These are phyloP conservation scores for Xylariaceae sp. DNA, from an alignment of 2,329 filamentous ascomycete genomes.

Conservation along the genomic window DNA sequence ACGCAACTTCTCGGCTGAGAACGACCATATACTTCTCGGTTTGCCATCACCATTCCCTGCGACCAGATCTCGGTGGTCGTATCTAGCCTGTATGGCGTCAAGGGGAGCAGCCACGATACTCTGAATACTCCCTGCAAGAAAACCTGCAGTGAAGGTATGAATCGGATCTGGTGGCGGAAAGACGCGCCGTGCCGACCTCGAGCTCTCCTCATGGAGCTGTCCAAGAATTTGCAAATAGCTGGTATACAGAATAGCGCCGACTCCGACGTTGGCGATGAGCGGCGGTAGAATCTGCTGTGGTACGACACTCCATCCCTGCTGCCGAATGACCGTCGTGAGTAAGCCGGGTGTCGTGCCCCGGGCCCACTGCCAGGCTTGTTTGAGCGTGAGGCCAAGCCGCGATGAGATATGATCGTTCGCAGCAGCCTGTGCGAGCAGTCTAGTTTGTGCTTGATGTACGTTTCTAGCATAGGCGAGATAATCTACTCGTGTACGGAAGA, in stretches of 20 bases:
- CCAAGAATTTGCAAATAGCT: conserved; percentile 75
- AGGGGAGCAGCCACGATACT: conserved; percentile 76
- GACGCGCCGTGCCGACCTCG: conserved; percentile 62
- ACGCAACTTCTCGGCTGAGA: conserved; percentile 69
- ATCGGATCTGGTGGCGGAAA: conserved; percentile 71
- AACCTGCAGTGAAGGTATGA: conserved; percentile 73
- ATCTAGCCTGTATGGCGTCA: conserved; percentile 77
- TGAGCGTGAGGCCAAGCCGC: conserved; percentile 42
- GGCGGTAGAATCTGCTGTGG: conserved; percentile 80
- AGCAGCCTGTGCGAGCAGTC: conserved; percentile 46
- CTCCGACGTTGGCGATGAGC: conserved; percentile 74
- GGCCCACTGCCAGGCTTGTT: conserved; percentile 57
- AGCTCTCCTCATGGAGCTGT: conserved; percentile 69
- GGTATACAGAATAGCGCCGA: conserved; percentile 78
- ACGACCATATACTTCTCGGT: conserved; percentile 74
- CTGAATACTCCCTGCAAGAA: conserved; percentile 73
- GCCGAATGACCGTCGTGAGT: conserved; percentile 68
- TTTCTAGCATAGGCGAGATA: conserved; percentile 69
- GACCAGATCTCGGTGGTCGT: conserved; percentile 63
- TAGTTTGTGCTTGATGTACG: conserved; percentile 56
- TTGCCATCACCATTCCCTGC: conserved; percentile 48
- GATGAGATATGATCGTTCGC: conserved; percentile 46
- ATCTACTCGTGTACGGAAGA: conserved; percentile 89
- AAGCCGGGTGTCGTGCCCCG: conserved; percentile 73
- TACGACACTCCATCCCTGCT: conserved; percentile 76